Conservation (phyloP, 148 eudicot species). For the Cornus kousa region DNA sequence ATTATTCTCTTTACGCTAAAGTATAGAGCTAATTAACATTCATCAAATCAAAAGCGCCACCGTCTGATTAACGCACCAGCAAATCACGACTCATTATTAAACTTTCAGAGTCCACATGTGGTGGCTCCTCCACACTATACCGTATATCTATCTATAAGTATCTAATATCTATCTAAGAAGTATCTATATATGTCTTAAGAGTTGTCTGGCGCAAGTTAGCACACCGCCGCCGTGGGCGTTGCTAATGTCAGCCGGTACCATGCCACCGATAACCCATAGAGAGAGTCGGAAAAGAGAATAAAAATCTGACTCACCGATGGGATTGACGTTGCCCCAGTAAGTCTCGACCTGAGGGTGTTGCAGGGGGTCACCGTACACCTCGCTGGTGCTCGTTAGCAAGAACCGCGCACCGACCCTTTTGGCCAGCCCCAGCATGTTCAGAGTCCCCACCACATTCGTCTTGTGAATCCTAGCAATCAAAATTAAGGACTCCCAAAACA, state of each 20-base stretch:
- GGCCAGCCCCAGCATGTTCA: constrained; percentile 95
- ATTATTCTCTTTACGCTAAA: too few species aligned
- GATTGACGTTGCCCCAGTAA: constrained; percentile 99
- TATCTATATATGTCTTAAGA: too few species aligned
- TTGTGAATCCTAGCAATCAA: constrained; percentile 43
- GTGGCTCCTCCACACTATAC: too few species aligned
- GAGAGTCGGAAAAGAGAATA: not conserved
- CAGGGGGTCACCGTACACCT: constrained; percentile 97
- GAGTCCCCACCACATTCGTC: constrained; percentile 98
- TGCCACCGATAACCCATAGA: too few species aligned
- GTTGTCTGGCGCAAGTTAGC: constrained; percentile 6
- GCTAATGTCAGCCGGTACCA: not conserved
- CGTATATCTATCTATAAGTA: too few species aligned
- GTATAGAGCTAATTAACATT: not conserved
- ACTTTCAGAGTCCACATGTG: too few species aligned
- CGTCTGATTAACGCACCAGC: not conserved
- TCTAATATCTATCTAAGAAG: too few species aligned
- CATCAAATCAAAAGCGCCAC: not conserved
- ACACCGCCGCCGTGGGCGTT: not conserved
- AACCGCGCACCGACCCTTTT: constrained; percentile 95
- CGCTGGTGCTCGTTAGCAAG: constrained; percentile 94
- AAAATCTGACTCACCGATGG: constrained; percentile 55
- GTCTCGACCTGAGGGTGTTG: constrained; percentile 95
- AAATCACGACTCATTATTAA: too few species aligned
- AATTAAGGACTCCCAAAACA: constrained; percentile 4